phyloP scores from a whole-genome alignment of 2,329 filamentous ascomycete species.

The Fusarium sp. region DNA sequence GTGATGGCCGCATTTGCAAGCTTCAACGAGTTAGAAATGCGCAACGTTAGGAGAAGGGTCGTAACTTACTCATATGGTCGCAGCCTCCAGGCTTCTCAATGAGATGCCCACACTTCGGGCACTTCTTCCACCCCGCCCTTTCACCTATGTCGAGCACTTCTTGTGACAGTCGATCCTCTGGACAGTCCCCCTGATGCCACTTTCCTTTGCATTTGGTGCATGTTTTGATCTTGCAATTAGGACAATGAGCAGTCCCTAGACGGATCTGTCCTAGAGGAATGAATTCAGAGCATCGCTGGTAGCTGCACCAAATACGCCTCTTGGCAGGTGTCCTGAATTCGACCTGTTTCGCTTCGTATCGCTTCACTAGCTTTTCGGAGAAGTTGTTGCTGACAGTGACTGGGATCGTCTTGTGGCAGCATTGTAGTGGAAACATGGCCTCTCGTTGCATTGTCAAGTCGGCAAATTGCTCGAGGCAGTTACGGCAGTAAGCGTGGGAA shows the following conservation, averaged over 20 bases:
- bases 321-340: constrained; percentile 58
- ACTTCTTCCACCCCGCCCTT: constrained; percentile 63
- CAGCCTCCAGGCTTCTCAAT: constrained; percentile 64
- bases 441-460: constrained; percentile 59
- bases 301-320: constrained; percentile 64
- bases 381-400: constrained; percentile 48
- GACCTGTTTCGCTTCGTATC: constrained; percentile 58
- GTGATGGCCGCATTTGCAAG: background rate
- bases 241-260: constrained; percentile 55
- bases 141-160: constrained; percentile 56
- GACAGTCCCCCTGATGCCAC: constrained; percentile 61
- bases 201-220: constrained; percentile 63
- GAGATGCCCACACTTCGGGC: constrained; percentile 57
- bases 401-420: constrained; percentile 59
- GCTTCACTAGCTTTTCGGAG: constrained; percentile 47
- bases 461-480: constrained; percentile 61
- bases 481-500: constrained; percentile 63
- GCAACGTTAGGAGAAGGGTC: background rate
- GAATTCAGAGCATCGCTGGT: constrained; percentile 59
- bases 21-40: background rate
- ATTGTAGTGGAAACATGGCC: constrained; percentile 65
- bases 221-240: constrained; percentile 56
- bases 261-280: constrained; percentile 53
- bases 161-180: constrained; percentile 55
- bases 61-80: constrained; percentile 66